Evolutionary conservation across 148 eudicot genomes (phyloP), one percentile per base, ranked within the genome.

Genomic region (Chenopodium formosanum): DNA sequence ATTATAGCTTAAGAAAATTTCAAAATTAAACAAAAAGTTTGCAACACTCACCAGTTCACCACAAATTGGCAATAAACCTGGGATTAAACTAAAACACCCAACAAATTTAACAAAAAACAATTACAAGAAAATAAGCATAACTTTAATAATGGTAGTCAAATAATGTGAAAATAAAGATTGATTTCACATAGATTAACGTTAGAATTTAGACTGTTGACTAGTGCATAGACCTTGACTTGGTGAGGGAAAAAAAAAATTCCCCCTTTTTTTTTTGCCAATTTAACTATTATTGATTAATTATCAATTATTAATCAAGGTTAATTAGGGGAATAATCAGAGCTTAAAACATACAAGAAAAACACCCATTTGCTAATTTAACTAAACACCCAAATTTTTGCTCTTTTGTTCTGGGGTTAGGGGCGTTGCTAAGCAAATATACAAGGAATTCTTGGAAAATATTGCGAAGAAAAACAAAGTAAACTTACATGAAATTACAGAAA

Each of bases 201-300:
- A 14, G 22, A 68, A 27, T 47, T 13, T 19, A 65, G 67, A 78
- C 67, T 32, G 64, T 78, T 78, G 85, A 83, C 82, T 83, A 50
- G 8, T 34, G 79, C 78, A 23, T 29, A 73, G 74, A 73, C 85
- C 85, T 83, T 17, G 56, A 78, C 85, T 74, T 73, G 1, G 13
- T 23, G 19, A 73, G 20, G 48, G 1, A 10, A 53, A 37, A 7
- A 7, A 34, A 60, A 62, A 25, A 25, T 25, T 16, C 32, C 8
- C 10, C 10, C 29, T 27, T 27, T 27, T 27, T 27, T 34, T 70
- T n/a, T 9, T 10, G 11, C 25, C 63, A 10, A 58, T 5, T 34
- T 16, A 53, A 9, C 25, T 12, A 32, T 16, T 37, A 5, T 56
- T 53, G 60, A 14, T 53, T 53, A 16, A 3, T 2, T 62, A 62